Conservation (phyloP, 192 early-diverging fungal species). For the Podila horticola region DNA sequence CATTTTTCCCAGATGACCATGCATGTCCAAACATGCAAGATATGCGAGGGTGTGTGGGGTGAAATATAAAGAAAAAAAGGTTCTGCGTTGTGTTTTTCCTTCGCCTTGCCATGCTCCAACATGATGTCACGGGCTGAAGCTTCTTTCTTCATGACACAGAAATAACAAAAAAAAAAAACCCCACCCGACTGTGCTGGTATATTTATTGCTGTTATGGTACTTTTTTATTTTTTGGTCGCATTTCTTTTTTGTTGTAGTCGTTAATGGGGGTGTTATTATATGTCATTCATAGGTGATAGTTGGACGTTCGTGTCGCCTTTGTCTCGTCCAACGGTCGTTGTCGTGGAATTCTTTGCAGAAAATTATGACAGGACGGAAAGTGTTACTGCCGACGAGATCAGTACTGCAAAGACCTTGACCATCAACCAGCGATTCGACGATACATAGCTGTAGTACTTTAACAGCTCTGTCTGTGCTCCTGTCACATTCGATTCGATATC, state of each 20-base stretch:
- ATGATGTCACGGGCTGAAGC: neutral
- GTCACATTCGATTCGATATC: slow-evolving; percentile 92
- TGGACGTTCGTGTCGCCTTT: neutral
- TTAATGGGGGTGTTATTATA: too few relatives aligned
- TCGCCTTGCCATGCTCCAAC: too few relatives aligned
- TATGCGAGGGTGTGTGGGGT: too few relatives aligned
- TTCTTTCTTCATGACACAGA: neutral
- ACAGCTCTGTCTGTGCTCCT: slow-evolving; percentile 89
- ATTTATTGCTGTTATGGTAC: neutral
- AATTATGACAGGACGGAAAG: slow-evolving; percentile 35
- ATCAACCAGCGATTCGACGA: slow-evolving; percentile 96
- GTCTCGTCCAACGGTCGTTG: too few relatives aligned
- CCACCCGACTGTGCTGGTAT: neutral
- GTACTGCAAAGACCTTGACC: slow-evolving; percentile 91
- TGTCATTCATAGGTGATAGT: too few relatives aligned
- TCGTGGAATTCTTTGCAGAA: too few relatives aligned
- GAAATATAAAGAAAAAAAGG: too few relatives aligned
- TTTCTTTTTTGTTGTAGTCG: slow-evolving; percentile 1
- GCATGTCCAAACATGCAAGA: too few relatives aligned
- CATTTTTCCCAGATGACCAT: too few relatives aligned
- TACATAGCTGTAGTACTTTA: slow-evolving; percentile 93
- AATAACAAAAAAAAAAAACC: neutral
- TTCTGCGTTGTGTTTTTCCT: too few relatives aligned
- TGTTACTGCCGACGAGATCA: slow-evolving; percentile 73
- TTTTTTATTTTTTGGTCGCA: neutral